Conservation (phyloP, 805 yeast genomes). For the Pichia insulana region DNA sequence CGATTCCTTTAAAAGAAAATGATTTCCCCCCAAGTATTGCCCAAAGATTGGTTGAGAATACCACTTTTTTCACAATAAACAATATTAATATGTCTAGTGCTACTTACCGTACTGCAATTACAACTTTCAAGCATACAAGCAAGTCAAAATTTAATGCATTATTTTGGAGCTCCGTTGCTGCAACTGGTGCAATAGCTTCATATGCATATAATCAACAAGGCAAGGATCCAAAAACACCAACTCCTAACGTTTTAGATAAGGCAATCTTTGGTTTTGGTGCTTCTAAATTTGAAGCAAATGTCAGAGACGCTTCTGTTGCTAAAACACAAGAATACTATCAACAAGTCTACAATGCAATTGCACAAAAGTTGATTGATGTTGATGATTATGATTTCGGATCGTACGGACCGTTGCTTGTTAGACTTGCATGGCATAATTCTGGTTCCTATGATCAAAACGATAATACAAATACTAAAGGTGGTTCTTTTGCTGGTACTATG, state of each 20-base stretch:
- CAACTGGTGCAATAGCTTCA: slow-evolving; percentile 24
- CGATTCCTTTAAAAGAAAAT: too few relatives aligned
- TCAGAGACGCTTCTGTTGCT: slow-evolving; percentile 27
- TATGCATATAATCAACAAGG: slow-evolving; percentile 17
- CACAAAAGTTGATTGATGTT: slow-evolving; percentile 43
- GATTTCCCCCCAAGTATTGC: too few relatives aligned
- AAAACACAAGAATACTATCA: slow-evolving; percentile 47
- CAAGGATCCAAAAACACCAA: slow-evolving; percentile 9
- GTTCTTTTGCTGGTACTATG: slow-evolving; percentile 51
- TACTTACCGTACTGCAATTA: neutral
- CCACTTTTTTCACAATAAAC: too few relatives aligned
- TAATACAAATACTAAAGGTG: slow-evolving; percentile 33
- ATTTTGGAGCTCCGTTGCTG: slow-evolving; percentile 2
- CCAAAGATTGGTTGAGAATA: too few relatives aligned
- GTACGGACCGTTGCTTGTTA: slow-evolving; percentile 37
- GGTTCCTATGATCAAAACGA: slow-evolving; percentile 38
- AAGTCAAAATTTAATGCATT: neutral
- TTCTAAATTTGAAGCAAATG: slow-evolving; percentile 15
- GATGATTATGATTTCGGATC: slow-evolving; percentile 58
- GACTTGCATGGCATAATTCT: slow-evolving; percentile 43
- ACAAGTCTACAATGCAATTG: slow-evolving; percentile 66
- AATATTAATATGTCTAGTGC: neutral
- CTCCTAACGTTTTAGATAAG: slow-evolving; percentile 7
- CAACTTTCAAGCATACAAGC: neutral
- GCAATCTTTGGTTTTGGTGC: slow-evolving; percentile 27